These are phyloP conservation scores for Magnusiomyces sp. DNA, from an alignment of 1,139 yeast genomes.

Conservation along the genomic window DNA sequence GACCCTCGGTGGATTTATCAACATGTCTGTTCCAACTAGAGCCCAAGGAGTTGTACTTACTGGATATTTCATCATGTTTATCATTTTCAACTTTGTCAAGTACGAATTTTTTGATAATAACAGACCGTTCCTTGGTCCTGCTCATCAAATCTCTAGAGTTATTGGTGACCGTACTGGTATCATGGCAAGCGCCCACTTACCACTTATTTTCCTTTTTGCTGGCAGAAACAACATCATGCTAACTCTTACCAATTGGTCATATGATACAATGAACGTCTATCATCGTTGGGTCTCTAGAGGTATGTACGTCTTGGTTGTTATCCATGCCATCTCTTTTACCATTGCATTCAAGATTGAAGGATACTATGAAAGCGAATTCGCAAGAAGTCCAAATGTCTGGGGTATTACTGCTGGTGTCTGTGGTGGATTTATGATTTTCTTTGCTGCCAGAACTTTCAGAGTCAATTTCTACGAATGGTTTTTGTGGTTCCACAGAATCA, in stretches of 20 bases:
- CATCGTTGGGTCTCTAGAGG: conserved; percentile 57
- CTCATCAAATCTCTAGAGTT: conserved; percentile 19
- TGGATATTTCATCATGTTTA: conserved; percentile 16
- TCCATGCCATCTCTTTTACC: conserved; percentile 22
- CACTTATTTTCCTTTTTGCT: conserved; percentile 49
- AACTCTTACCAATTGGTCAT: conserved; percentile 52
- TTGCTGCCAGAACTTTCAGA: conserved; percentile 45
- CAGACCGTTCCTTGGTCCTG: conserved; percentile 1
- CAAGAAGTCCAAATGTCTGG: not conserved
- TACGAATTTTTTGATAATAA: conserved; percentile 7
- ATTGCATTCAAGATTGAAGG: conserved; percentile 3
- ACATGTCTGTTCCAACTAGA: conserved; percentile 20
- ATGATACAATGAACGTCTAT: conserved; percentile 48
- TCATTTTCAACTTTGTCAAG: conserved; percentile 14
- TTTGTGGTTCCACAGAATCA: conserved; percentile 47
- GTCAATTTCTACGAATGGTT: conserved; percentile 56
- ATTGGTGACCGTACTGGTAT: conserved; percentile 52
- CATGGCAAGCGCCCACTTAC: conserved; percentile 45
- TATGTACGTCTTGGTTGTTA: conserved; percentile 37
- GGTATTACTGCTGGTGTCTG: not conserved
- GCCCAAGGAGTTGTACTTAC: conserved; percentile 18
- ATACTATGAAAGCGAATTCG: conserved; percentile 16
- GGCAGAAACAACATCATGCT: conserved; percentile 56
- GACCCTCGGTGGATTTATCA: conserved; percentile 14
- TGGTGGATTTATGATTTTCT: conserved; percentile 37